Evolutionary conservation across 441 rosid species (phyloP).

Genomic region (Populus trichocarpa): DNA sequence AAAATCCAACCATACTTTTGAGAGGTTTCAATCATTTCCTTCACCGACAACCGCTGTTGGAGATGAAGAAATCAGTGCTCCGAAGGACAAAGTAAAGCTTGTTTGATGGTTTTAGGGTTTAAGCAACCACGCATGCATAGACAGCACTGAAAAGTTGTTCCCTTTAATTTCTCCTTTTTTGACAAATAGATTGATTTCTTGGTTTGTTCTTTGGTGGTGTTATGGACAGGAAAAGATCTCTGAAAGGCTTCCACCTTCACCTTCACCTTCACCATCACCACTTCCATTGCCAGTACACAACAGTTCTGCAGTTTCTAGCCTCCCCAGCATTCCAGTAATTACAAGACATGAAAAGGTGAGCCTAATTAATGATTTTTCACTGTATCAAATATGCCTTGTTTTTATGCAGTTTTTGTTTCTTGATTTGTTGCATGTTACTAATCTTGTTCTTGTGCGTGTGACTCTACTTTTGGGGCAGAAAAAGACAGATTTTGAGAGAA

Average conservation of each 20-base stretch:
- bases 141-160: background rate
- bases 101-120: background rate
- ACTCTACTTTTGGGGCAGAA: background rate
- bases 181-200: background rate
- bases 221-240: background rate
- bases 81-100: background rate
- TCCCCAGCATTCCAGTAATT: background rate
- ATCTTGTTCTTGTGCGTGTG: background rate
- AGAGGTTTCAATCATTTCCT: background rate
- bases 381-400: background rate
- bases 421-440: background rate
- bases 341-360: background rate
- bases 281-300: background rate
- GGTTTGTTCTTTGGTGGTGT: background rate
- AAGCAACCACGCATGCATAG: background rate
- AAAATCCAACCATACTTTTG: background rate
- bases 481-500: slow-evolving; percentile 28
- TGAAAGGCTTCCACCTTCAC: background rate
- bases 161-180: too few species aligned
- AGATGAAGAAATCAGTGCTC: background rate
- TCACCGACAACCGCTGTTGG: background rate
- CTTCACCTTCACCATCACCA: background rate
- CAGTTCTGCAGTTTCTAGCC: background rate
- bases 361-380: background rate
- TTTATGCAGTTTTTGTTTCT: background rate